These are phyloP conservation scores for Cercospora citrullina DNA, from an alignment of 2,329 filamentous ascomycete genomes.

Conservation along the genomic window DNA sequence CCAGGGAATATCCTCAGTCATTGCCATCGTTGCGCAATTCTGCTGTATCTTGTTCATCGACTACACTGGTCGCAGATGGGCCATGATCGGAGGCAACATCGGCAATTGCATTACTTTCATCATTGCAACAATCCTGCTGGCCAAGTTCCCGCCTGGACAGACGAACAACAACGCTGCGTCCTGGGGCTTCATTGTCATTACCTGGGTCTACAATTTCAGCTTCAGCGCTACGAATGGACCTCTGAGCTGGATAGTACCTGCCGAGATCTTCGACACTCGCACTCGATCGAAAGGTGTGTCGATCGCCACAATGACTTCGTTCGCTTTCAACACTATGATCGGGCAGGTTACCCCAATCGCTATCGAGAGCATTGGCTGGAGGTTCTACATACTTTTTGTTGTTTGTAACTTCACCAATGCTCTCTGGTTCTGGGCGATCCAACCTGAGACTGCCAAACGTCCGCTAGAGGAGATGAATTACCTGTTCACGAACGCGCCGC, in stretches of 20 bases:
- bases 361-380: conserved; percentile 56
- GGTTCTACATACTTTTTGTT: conserved; percentile 63
- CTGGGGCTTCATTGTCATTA: conserved; percentile 75
- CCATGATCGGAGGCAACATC: conserved; percentile 70
- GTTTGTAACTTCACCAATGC: conserved; percentile 70
- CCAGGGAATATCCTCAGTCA: conserved; percentile 71
- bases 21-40: conserved; percentile 68
- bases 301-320: conserved; percentile 68
- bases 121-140: conserved; percentile 60
- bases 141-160: conserved; percentile 61
- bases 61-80: conserved; percentile 68
- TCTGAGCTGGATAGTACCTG: conserved; percentile 54
- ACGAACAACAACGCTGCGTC: conserved; percentile 55
- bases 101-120: conserved; percentile 72
- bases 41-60: conserved; percentile 70
- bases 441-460: conserved; percentile 65
- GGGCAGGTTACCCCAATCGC: conserved; percentile 66
- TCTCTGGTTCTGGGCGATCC: conserved; percentile 62
- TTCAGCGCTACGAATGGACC: conserved; percentile 72
- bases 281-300: conserved; percentile 70
- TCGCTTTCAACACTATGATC: conserved; percentile 77
- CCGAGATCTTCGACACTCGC: conserved; percentile 65
- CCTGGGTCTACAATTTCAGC: conserved; percentile 78
- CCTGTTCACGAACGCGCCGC: conserved; percentile 61
- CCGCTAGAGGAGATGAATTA: conserved; percentile 69